These are phyloP conservation scores for Mycena capillaripes DNA, from an alignment of 768 basidiomycete species.

Conservation along the genomic window DNA sequence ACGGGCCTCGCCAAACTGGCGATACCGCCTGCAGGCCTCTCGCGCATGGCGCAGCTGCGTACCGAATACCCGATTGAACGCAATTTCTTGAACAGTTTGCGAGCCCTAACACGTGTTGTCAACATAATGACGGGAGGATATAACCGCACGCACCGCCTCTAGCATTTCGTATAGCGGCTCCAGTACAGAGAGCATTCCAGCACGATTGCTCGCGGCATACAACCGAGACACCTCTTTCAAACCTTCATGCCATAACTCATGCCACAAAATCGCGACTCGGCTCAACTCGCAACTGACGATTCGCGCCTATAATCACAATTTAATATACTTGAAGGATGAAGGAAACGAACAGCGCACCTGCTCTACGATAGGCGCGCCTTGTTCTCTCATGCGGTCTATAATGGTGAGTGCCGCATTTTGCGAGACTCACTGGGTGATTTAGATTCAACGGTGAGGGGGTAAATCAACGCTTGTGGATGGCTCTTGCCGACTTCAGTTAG, in stretches of 20 bases:
- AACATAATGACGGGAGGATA: not conserved
- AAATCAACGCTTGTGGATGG: constrained; percentile 97
- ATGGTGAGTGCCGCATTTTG: constrained; percentile 89
- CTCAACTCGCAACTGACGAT: constrained; percentile 95
- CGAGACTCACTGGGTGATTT: constrained; percentile 94
- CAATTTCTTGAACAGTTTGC: constrained; percentile 93
- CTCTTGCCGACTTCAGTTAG: constrained; percentile 95
- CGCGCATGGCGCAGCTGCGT: constrained; percentile 93
- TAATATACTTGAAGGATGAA: constrained; percentile 11
- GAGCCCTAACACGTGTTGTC: constrained; percentile 80
- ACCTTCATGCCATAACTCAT: constrained; percentile 98
- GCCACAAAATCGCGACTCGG: constrained; percentile 98
- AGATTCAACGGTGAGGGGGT: constrained; percentile 95
- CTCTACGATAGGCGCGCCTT: constrained; percentile 87
- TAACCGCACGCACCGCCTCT: constrained; percentile 75
- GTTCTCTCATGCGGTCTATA: constrained; percentile 95
- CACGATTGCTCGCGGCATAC: constrained; percentile 95
- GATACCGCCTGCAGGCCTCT: constrained; percentile 91
- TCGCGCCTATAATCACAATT: constrained; percentile 68
- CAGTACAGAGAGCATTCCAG: constrained; percentile 94
- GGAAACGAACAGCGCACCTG: constrained; percentile 65
- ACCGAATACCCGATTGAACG: constrained; percentile 94
- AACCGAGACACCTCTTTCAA: constrained; percentile 96
- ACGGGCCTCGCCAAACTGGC: constrained; percentile 85
- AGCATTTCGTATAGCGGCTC: constrained; percentile 95